Evolutionary conservation across 1,284 basidiomycete species (phyloP), one percentile per base, ranked within the genome.

Genomic region (Heliocybe sulcata): DNA sequence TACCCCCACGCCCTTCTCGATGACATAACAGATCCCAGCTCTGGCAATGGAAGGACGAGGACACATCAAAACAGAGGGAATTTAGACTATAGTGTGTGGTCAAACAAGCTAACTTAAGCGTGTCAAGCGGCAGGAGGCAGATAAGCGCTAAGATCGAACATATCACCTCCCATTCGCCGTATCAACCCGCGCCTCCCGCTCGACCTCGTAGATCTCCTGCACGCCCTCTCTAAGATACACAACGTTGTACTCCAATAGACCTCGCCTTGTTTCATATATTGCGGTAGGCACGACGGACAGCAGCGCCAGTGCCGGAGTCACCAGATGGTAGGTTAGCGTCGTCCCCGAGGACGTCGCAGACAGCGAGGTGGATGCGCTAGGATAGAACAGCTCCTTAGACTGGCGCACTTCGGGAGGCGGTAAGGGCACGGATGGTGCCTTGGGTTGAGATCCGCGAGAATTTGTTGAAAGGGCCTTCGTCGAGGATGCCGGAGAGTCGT

Each of bases 201-300:
- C 88, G 10, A 87, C 82, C 55, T 82, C 77, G 60, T 81, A 85
- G 45, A 90, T 89, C 69, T 90, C 88, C 68, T 85, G 82, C 55
- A 87, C 80, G 1, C 87, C 87, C 66, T 90, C 85, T 57, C 87
- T 71, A 68, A 98, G 88, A 69, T 90, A 92, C 20, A 93, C 87
- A 3, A 98, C 85, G 64, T 98, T 98, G 71, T 92, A 96, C 68
- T 98, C 94, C 45, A 98, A 81, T 58, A 95, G 75, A 16, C 92
- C 92, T 22, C 90, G 76, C 58, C 88, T 79, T 54, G 81, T 78
- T 55, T 92, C 86, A 65, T 86, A 94, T 16, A 91, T 85, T 45
- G 82, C 76, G 1, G 92, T 90, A 19, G 91, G 87, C 12, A 97
- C 69, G 49, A 96, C 72, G 1, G 90, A 87, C 48, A 98, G 77